These are phyloP conservation scores for Acanthamoeba divionensis DNA, from an alignment of 208 protist genomes.

Conservation along the genomic window DNA sequence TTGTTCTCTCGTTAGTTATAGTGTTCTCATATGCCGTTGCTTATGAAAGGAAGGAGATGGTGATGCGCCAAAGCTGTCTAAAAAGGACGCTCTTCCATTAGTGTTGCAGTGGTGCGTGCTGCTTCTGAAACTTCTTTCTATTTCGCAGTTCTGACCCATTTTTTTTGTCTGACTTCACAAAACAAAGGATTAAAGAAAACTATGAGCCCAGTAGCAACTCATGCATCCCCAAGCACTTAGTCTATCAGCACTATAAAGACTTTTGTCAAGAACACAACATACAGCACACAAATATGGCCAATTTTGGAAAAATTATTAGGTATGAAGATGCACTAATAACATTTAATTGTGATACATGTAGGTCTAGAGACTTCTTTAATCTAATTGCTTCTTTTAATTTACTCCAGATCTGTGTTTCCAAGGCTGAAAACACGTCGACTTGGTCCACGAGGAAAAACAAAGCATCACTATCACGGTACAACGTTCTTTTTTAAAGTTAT, in stretches of 20 bases:
- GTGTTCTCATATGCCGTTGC: not conserved
- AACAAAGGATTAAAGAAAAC: conserved; percentile 28
- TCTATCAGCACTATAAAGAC: conserved; percentile 53
- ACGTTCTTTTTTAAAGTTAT: too few relatives aligned
- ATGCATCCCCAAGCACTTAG: conserved; percentile 38
- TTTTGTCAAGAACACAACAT: conserved; percentile 34
- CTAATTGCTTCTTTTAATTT: too few relatives aligned
- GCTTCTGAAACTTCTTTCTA: not conserved
- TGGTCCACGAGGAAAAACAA: conserved; percentile 41
- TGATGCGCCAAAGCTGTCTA: conserved; percentile 22
- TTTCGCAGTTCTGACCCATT: not conserved
- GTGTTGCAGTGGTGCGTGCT: not conserved
- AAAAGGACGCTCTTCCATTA: conserved; percentile 11
- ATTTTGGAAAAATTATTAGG: conserved; percentile 47
- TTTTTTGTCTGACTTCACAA: not conserved
- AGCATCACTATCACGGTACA: conserved; percentile 55
- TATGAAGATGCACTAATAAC: too few relatives aligned
- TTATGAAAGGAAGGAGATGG: not conserved
- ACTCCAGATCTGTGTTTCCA: conserved; percentile 39
- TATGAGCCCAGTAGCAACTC: conserved; percentile 29
- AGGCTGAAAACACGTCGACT: conserved; percentile 28
- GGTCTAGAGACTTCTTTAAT: too few relatives aligned
- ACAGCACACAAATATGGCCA: conserved; percentile 48
- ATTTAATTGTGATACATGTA: too few relatives aligned
- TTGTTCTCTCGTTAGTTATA: not conserved